These are phyloP conservation scores for Harrya chromipes DNA, from an alignment of 768 basidiomycete genomes.

Conservation along the genomic window DNA sequence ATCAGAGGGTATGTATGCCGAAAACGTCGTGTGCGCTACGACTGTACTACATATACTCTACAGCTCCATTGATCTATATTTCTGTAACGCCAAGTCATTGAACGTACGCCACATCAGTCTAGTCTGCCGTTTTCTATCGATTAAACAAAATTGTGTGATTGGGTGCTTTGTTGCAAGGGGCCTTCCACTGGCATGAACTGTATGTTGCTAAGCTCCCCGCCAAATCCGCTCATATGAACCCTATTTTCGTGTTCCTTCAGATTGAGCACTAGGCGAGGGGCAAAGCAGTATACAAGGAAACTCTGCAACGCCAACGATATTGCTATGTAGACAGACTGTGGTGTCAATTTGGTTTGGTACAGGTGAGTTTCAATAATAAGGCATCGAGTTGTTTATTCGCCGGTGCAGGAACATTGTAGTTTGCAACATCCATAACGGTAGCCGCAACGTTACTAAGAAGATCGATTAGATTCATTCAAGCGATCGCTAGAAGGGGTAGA, in stretches of 20 bases:
- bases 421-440: constrained; percentile 3
- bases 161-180: no score
- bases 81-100: no score
- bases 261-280: constrained; percentile 19
- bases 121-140: no score
- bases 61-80: no score
- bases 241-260: constrained; percentile 8
- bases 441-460: constrained; percentile 5
- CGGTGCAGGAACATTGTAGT: neutral
- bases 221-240: constrained; percentile 6
- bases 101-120: no score
- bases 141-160: no score
- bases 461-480: neutral
- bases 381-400: constrained; percentile 1
- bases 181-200: no score
- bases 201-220: neutral
- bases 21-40: no score
- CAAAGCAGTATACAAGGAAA: constrained; percentile 17
- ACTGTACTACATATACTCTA: no score
- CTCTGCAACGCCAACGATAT: constrained; percentile 13
- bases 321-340: constrained; percentile 8
- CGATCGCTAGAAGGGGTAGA: neutral
- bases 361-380: neutral
- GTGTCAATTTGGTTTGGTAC: neutral
- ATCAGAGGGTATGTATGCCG: no score